phyloP scores from a whole-genome alignment of 352 stramenopile genomes.

The Globisporangium carolinianum region DNA sequence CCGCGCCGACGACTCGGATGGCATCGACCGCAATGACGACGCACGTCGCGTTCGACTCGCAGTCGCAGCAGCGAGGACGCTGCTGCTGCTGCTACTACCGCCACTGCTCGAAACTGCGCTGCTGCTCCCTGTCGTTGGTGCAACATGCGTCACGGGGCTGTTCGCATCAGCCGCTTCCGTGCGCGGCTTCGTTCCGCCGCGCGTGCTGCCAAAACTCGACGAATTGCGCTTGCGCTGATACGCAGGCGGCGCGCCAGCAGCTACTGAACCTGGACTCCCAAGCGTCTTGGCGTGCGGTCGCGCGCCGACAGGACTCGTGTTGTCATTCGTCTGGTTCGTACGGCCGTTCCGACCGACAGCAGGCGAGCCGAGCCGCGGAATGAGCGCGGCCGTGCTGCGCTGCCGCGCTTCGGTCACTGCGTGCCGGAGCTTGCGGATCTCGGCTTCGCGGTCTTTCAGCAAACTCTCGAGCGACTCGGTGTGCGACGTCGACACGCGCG shows the following conservation, averaged over 20 bases:
- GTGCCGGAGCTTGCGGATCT: conserved; percentile 75
- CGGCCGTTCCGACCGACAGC: conserved; percentile 12
- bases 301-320: conserved; percentile 6
- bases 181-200: conserved; percentile 9
- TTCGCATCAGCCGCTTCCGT: neutral
- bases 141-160: neutral
- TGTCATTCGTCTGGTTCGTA: conserved; percentile 29
- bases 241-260: neutral
- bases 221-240: conserved; percentile 11
- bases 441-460: conserved; percentile 67
- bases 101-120: conserved; percentile 4
- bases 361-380: conserved; percentile 40
- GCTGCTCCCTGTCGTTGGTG: neutral
- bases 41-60: conserved; percentile 5
- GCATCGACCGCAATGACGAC: conserved; percentile 5
- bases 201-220: conserved; percentile 9
- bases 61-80: neutral
- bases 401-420: conserved; percentile 64
- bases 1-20: conserved; percentile 1
- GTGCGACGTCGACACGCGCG: conserved; percentile 56
- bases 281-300: neutral
- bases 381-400: conserved; percentile 62
- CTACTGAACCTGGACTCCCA: neutral
- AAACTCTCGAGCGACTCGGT: conserved; percentile 61
- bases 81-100: conserved; percentile 2